Base-by-base conservation (phyloP, 768 basidiomycete genomes). In the Tephrocybe sp. region DNA sequence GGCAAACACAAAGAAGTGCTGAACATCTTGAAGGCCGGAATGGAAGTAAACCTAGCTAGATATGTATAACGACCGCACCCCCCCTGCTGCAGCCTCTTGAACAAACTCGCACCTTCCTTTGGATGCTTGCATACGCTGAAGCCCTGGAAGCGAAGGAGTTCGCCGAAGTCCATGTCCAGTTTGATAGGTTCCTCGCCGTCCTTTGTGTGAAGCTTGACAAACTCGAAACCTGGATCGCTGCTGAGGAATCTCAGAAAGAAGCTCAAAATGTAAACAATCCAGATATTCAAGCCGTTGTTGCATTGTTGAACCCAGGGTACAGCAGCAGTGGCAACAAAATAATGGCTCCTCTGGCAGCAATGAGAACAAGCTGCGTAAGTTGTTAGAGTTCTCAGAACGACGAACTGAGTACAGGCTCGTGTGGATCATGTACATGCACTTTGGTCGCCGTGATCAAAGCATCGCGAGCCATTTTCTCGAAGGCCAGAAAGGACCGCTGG, bases 41-140 rank as follows among this genome's bases (percentile, higher is more conserved):
- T 95, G 45, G 85, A 93, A 58, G 94, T 94, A 5, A 96, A 93
- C 65, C 86, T 93, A 0, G 72, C 81, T 5, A 91, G 88, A 89
- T 87, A 48, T 21, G 74, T 48, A 23, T 24, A 7, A 12, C 7
- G 20, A 25, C 41, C 14, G 24, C 17, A 20, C 9, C n/a, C 36
- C 24, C n/a, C 32, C 26, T 23, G 26, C 53, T 32, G 14, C 18
- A 36, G 8, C 15, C 17, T 36, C 5, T 20, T 12, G 5, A 39
- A 21, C 38, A 20, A 5, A 36, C 23, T 18, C 37, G 0, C 55
- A 97, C 94, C 63, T 92, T 89, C 65, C 77, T 97, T 3, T 76
- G 98, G n/a, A 90, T 86, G 36, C 98, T 93, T 66, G 89, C 94
- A 4, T 88, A 88, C 55, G 85, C 85, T 30, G 96, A 98, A 88